Conservation (phyloP, 164 flowering plant species). For the Cinnamomum micranthum region DNA sequence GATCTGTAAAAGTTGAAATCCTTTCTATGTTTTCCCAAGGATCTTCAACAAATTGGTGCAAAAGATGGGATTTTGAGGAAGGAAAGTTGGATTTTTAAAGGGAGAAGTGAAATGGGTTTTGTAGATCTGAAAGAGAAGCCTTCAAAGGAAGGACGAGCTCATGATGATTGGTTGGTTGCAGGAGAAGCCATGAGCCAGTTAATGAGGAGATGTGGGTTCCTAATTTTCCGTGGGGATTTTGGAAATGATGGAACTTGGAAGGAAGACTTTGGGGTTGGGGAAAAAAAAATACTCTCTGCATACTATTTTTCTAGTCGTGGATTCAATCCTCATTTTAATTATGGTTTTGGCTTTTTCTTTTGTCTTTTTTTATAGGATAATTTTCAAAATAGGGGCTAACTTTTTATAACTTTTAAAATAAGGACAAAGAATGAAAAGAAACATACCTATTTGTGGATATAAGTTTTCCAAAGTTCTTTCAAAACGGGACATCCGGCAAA, state of each 20-base stretch:
- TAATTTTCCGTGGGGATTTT: not conserved
- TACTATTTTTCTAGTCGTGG: no score
- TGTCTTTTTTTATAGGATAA: no score
- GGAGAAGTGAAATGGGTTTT: slow-evolving; percentile 1
- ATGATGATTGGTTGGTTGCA: not conserved
- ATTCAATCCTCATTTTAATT: no score
- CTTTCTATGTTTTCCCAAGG: not conserved
- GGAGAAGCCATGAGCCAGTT: not conserved
- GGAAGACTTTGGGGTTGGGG: no score
- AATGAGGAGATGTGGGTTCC: not conserved
- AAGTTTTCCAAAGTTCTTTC: no score
- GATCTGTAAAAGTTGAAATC: not conserved
- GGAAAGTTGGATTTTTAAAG: not conserved
- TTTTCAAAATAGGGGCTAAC: no score
- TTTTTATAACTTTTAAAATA: no score
- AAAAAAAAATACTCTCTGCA: no score
- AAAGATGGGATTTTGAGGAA: not conserved
- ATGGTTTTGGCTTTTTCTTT: no score
- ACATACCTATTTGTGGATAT: no score
- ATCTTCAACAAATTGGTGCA: not conserved
- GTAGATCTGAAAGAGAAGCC: not conserved
- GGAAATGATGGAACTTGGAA: not conserved
- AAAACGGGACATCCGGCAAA: no score
- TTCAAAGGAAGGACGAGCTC: not conserved
- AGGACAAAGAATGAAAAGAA: no score